Conservation (phyloP, 345 rosid genomes). For the Salix exigua region DNA sequence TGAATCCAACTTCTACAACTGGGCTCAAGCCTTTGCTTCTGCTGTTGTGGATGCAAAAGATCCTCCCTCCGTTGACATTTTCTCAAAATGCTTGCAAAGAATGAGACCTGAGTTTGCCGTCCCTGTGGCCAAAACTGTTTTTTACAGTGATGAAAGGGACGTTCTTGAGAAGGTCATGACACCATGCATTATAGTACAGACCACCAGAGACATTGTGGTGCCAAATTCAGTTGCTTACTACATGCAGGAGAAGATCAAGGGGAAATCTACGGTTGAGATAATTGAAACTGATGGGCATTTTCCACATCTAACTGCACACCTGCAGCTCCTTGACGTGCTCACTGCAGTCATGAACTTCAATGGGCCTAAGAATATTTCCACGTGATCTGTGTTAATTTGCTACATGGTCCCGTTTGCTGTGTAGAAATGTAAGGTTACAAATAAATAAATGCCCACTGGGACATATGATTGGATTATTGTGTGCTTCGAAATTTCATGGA, state of each 20-base stretch:
- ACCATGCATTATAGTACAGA: slow-evolving; percentile 58
- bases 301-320: slow-evolving; percentile 70
- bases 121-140: slow-evolving; percentile 56
- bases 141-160: slow-evolving; percentile 53
- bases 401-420: neutral
- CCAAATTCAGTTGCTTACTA: slow-evolving; percentile 56
- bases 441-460: slow-evolving; percentile 4
- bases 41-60: slow-evolving; percentile 40
- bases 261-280: slow-evolving; percentile 51
- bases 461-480: no score
- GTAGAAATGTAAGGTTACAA: neutral
- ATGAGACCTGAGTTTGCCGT: slow-evolving; percentile 60
- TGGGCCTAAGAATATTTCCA: neutral
- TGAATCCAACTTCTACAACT: slow-evolving; percentile 44
- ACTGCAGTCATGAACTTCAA: slow-evolving; percentile 36
- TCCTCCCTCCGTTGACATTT: slow-evolving; percentile 30
- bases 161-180: slow-evolving; percentile 40
- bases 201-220: slow-evolving; percentile 42
- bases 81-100: slow-evolving; percentile 30
- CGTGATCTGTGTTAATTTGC: neutral
- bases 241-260: slow-evolving; percentile 61
- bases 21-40: slow-evolving; percentile 47
- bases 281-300: slow-evolving; percentile 53
- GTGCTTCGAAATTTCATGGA: no score
- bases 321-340: slow-evolving; percentile 44